Evolutionary conservation across 805 yeast genomes (phyloP).

Genomic region (Saccharomycopsis oosterbeekiorum): DNA sequence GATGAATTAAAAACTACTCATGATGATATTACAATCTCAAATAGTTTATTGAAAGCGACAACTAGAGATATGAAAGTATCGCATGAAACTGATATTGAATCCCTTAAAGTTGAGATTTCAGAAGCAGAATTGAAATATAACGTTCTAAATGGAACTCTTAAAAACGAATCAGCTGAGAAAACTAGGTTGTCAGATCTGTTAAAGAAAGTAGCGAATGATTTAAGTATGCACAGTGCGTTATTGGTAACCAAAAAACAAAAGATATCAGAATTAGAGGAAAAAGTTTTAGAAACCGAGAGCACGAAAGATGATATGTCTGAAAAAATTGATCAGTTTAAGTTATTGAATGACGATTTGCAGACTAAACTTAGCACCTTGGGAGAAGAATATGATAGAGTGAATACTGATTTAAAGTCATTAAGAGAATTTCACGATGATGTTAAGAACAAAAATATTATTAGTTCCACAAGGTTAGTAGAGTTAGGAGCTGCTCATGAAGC

Average conservation of each 20-base stretch:
- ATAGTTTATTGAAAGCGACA: neutral
- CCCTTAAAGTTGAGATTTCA: neutral
- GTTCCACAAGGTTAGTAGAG: slow-evolving; percentile 9
- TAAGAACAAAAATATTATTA: slow-evolving; percentile 6
- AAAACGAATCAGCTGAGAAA: neutral
- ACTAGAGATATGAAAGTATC: neutral
- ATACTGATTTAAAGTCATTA: slow-evolving; percentile 2
- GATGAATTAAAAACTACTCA: neutral
- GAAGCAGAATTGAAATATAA: neutral
- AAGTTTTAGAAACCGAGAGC: neutral
- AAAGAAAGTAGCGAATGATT: neutral
- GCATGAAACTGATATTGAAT: neutral
- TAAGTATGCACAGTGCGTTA: neutral
- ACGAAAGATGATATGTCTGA: neutral
- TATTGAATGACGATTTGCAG: neutral
- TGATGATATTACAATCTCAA: neutral
- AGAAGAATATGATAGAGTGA: neutral
- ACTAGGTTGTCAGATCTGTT: neutral
- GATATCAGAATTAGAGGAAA: neutral
- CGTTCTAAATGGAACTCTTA: neutral
- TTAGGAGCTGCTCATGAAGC: slow-evolving; percentile 9
- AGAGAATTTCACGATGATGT: neutral
- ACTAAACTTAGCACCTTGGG: neutral
- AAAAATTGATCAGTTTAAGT: neutral
- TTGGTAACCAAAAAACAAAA: neutral